phyloP scores from a whole-genome alignment of 768 basidiomycete species.

The Russula griseocarnosa region DNA sequence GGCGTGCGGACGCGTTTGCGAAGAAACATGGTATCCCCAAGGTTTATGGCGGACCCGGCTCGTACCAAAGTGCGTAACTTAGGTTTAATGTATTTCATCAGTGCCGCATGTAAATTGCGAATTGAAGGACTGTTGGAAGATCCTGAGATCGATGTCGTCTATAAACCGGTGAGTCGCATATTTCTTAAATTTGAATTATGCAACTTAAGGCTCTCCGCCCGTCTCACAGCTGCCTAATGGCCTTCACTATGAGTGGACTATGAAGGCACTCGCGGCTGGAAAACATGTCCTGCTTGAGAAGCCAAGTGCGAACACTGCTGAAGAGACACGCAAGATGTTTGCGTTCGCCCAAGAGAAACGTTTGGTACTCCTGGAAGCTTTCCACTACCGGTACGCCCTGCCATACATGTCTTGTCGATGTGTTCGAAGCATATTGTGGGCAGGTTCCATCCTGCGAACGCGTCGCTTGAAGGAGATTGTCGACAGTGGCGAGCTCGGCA shows the following conservation, averaged over 20 bases:
- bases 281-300: constrained; percentile 67
- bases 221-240: constrained; percentile 49
- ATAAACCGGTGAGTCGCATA: constrained; percentile 46
- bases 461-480: constrained; percentile 52
- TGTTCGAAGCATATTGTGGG: constrained; percentile 5
- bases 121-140: constrained; percentile 48
- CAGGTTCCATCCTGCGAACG: constrained; percentile 59
- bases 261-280: constrained; percentile 55
- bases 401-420: background rate
- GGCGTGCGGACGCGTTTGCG: constrained; percentile 48
- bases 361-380: constrained; percentile 56
- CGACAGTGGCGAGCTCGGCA: constrained; percentile 52
- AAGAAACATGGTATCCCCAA: constrained; percentile 51
- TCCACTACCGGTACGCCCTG: constrained; percentile 48
- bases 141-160: constrained; percentile 51
- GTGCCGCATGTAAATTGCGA: background rate
- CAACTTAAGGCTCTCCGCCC: background rate
- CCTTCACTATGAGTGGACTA: constrained; percentile 64
- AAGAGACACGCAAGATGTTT: constrained; percentile 51
- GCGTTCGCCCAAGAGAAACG: constrained; percentile 46
- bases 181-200: background rate
- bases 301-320: constrained; percentile 49
- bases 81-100: background rate
- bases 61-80: constrained; percentile 53
- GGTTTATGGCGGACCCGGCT: constrained; percentile 44